Evolutionary conservation across 176 grass and related monocot genomes (phyloP).

Genomic region (Eragrostis curvula): DNA sequence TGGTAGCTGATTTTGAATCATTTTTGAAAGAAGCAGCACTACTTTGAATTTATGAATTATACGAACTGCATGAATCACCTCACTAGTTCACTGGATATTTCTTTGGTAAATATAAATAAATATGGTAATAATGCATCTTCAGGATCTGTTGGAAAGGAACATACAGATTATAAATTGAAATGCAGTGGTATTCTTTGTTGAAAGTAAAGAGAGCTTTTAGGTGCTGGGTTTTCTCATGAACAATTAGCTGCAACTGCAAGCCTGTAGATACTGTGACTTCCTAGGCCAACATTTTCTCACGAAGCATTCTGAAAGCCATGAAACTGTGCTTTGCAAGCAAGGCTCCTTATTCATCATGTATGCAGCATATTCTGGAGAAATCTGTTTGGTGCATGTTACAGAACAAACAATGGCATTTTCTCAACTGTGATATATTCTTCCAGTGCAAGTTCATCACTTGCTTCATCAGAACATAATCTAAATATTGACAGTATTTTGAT

Average conservation of each 20-base stretch:
- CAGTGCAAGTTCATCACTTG: not conserved
- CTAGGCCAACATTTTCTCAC: not conserved
- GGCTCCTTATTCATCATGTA: not conserved
- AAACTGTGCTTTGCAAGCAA: not conserved
- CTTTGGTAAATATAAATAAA: not conserved
- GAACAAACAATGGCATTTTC: not conserved
- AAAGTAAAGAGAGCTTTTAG: not conserved
- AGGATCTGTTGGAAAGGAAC: not conserved
- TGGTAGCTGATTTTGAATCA: too few species aligned
- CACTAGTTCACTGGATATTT: not conserved
- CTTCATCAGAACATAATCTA: not conserved
- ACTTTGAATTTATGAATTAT: too few species aligned
- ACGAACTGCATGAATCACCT: not conserved
- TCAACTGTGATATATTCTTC: constrained; percentile 1
- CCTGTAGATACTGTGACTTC: not conserved
- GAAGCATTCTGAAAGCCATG: not conserved
- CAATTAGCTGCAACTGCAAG: not conserved
- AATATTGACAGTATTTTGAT: constrained; percentile 19
- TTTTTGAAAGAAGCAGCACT: too few species aligned
- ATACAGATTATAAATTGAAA: not conserved
- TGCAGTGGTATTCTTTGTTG: not conserved
- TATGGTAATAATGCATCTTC: not conserved
- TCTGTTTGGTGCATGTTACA: not conserved
- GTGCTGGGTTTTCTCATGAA: not conserved
- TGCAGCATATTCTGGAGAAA: not conserved